A percentile compares a stretch with the other conserved stretches of the same genome.
Evolutionary conservation across 148 eudicot species (phyloP).

Genomic region (Vaccinium macrocarpon): DNA sequence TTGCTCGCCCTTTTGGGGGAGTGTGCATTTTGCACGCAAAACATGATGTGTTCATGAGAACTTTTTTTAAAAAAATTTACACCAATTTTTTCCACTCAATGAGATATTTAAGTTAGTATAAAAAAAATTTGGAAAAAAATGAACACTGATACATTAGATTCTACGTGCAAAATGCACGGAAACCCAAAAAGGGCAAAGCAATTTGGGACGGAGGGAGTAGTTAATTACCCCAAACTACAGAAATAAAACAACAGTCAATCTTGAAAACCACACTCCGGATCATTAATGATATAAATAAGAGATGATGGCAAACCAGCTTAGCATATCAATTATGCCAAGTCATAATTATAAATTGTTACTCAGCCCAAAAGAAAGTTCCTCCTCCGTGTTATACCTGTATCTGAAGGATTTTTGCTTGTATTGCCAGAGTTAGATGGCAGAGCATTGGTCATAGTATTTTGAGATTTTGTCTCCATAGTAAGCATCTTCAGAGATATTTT

Average conservation of each 20-base stretch:
- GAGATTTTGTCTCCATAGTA: constrained; percentile 78
- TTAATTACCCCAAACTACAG: background rate
- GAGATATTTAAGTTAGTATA: no score
- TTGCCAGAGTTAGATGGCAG: constrained; percentile 51
- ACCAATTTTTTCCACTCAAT: no score
- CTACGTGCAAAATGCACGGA: no score
- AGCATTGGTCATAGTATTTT: constrained; percentile 48
- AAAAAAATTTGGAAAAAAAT: no score
- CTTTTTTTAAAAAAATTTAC: no score
- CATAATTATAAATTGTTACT: background rate
- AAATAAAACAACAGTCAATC: background rate
- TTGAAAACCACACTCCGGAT: background rate
- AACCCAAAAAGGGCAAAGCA: no score
- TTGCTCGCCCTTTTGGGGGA: no score
- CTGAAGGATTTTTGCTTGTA: constrained; percentile 55
- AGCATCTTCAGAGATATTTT: constrained; percentile 88
- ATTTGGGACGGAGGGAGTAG: no score
- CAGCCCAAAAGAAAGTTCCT: background rate
- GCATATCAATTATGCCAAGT: background rate
- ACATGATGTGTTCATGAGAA: no score
- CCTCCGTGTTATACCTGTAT: constrained; percentile 19
- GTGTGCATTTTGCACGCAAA: no score
- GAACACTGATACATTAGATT: no score
- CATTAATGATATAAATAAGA: background rate
- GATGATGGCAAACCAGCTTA: background rate